Evolutionary conservation across 2,329 filamentous ascomycete species (phyloP), one percentile per base, ranked within the genome.

Genomic region (Aspergillus spinulosporus): DNA sequence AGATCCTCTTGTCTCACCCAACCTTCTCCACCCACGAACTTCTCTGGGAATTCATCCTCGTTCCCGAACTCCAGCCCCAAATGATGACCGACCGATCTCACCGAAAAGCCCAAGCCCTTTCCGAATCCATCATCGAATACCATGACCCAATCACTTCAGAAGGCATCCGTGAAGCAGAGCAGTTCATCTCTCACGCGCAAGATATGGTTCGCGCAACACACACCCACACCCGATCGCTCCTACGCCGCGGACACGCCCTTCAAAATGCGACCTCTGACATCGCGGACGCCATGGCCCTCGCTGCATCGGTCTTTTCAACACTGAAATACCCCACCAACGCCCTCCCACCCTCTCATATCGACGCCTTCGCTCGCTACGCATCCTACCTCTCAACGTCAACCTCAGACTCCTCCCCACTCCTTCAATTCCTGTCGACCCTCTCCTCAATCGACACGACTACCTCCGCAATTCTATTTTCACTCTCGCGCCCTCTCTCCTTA

Each of bases 1-100:
- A 90, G 62, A 90, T 92, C 14, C 82, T 99, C 61, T 81, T 99
- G 28, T 82, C 84, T 6, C 94, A 99, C 68, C 89, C 93, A 3
- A 97, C 94, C 0, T 97, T 99, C 69, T 84, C 91, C 0, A 96
- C 90, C 0, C 95, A 99, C 68, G 94, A 99, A 76, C 91, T 97
- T 83, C 82, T 99, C 2, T 99, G 94, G 95, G 94, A 99, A 67
- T 99, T 99, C 76, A 96, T 99, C 74, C 82, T 99, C 0, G 92
- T 99, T 9, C 94, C 94, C 1, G 94, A 99, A 64, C 85, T 99
- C 49, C 90, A 96, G 69, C 83, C 90, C 0, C 86, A 91, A 15
- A 91, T 92, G 84, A 93, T 97, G 82, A 88, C 90, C 52, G 88
- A 96, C 71, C 85, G 94, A 49, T 96, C 90, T 61, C 86, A 86